A percentile compares a stretch with the other conserved stretches of the same genome.
Evolutionary conservation across 2,329 filamentous ascomycete species (phyloP).

Genomic region (Colletotrichum tropicale): DNA sequence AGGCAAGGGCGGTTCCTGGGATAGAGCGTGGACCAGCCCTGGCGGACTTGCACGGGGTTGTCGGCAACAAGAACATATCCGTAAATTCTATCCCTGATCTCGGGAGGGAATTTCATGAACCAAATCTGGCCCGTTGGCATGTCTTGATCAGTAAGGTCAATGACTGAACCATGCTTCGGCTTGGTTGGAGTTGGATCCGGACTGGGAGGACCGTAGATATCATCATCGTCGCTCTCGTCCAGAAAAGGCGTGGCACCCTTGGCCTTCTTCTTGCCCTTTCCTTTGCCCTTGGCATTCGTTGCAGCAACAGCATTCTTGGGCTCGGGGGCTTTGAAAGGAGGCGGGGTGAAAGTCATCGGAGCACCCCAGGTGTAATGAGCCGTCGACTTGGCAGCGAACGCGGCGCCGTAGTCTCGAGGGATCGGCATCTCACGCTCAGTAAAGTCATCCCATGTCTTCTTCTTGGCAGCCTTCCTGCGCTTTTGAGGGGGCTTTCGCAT

Average conservation of each 20-base stretch:
- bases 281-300: neutral
- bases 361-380: constrained; percentile 6
- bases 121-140: neutral
- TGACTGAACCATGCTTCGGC: neutral
- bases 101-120: constrained; percentile 26
- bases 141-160: neutral
- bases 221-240: neutral
- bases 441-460: neutral
- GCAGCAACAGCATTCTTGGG: neutral
- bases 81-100: constrained; percentile 36
- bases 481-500: neutral
- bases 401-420: neutral
- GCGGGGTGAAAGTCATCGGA: neutral
- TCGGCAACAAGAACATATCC: constrained; percentile 33
- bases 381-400: constrained; percentile 10
- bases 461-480: neutral
- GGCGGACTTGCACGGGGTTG: constrained; percentile 35
- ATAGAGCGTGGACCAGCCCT: constrained; percentile 37
- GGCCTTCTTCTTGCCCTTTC: neutral
- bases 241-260: neutral
- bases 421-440: neutral
- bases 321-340: neutral
- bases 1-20: constrained; percentile 19
- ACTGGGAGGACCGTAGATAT: neutral
- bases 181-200: neutral